phyloP scores from a whole-genome alignment of 192 early-diverging fungal species.

The Entomortierella chlamydospora region DNA sequence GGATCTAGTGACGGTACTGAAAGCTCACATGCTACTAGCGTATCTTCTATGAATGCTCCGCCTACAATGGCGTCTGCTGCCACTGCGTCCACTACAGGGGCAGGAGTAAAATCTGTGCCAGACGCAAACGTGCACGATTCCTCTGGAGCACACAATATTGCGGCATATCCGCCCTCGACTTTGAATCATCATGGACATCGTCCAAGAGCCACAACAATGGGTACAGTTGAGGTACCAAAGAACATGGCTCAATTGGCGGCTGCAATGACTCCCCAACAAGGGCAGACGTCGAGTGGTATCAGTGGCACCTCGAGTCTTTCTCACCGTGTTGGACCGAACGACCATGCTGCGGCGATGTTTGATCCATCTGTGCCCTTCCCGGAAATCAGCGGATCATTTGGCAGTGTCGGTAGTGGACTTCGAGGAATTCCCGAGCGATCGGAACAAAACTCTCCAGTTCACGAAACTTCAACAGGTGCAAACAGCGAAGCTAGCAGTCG shows the following conservation, averaged over 20 bases:
- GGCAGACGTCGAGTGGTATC: constrained; percentile 6
- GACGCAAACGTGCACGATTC: neutral
- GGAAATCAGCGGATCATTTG: neutral
- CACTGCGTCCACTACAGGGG: neutral
- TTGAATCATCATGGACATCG: constrained; percentile 24
- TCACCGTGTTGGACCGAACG: constrained; percentile 10
- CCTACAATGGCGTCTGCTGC: neutral
- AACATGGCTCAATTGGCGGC: constrained; percentile 54
- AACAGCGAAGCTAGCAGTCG: constrained; percentile 1
- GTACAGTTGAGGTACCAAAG: constrained; percentile 49
- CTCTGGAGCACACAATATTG: neutral
- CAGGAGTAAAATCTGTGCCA: constrained; percentile 3
- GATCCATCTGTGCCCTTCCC: constrained; percentile 5
- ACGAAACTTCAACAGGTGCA: constrained; percentile 3
- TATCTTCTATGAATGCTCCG: constrained; percentile 14
- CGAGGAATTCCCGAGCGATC: constrained; percentile 46
- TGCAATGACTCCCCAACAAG: constrained; percentile 37
- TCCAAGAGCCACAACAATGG: constrained; percentile 53
- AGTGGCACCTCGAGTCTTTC: constrained; percentile 15
- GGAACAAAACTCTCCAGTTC: constrained; percentile 40
- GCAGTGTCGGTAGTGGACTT: constrained; percentile 9
- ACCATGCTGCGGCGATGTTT: neutral
- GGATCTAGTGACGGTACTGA: constrained; percentile 12
- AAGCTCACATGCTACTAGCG: constrained; percentile 5
- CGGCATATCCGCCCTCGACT: constrained; percentile 5